These are phyloP conservation scores for Scleroderma citrinum DNA, from an alignment of 768 basidiomycete species.

Conservation along the genomic window DNA sequence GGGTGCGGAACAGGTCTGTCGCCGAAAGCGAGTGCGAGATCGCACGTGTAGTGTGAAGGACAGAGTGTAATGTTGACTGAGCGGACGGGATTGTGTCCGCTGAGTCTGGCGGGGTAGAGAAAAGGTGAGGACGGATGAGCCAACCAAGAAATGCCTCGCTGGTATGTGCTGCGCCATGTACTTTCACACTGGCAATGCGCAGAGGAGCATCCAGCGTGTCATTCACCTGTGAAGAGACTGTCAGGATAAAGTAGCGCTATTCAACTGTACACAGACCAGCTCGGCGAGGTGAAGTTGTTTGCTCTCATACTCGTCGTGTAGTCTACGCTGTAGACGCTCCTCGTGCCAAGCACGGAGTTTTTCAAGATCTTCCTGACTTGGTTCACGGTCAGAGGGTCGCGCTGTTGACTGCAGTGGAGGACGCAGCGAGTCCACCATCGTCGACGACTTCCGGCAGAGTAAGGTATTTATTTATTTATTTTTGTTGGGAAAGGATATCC, in stretches of 20 bases:
- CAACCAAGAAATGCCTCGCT: slow-evolving; percentile 77
- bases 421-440: background rate
- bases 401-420: slow-evolving; percentile 53
- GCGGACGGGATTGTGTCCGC: background rate
- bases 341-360: slow-evolving; percentile 67
- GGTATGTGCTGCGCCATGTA: slow-evolving; percentile 72
- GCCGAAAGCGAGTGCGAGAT: slow-evolving; percentile 61
- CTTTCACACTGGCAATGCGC: slow-evolving; percentile 68
- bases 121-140: slow-evolving; percentile 64
- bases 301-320: slow-evolving; percentile 76
- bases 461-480: background rate
- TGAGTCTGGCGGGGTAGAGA: slow-evolving; percentile 10
- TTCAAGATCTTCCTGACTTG: slow-evolving; percentile 42
- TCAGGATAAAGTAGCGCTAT: background rate
- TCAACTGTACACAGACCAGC: slow-evolving; percentile 40
- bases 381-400: slow-evolving; percentile 44
- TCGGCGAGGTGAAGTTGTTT: slow-evolving; percentile 56
- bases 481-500: background rate
- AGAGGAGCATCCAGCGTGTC: slow-evolving; percentile 59
- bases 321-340: slow-evolving; percentile 59
- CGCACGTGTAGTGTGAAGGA: slow-evolving; percentile 62
- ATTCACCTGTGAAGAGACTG: background rate
- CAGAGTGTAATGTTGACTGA: slow-evolving; percentile 46
- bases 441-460: background rate
- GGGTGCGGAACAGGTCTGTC: slow-evolving; percentile 70